Conservation (phyloP, 345 rosid species). For the Trapa bicornis region DNA sequence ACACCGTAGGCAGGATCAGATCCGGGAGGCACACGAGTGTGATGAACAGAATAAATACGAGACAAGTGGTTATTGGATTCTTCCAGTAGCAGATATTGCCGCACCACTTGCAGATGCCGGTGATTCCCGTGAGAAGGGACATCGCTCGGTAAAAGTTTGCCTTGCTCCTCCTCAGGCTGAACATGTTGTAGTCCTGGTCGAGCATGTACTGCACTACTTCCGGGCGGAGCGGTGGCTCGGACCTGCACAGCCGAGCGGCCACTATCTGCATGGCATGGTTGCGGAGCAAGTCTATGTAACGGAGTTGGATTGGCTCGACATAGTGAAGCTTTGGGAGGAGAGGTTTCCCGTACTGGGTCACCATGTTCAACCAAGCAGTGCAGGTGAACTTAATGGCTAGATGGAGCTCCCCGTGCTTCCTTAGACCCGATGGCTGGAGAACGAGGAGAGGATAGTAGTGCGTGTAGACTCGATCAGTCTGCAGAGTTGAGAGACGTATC, state of each 20-base stretch:
- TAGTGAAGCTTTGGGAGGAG: slow-evolving; percentile 98
- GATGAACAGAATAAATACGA: slow-evolving; percentile 65
- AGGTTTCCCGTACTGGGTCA: slow-evolving; percentile 72
- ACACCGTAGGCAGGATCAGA: slow-evolving; percentile 71
- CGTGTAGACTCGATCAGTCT: slow-evolving; percentile 75
- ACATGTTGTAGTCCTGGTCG: slow-evolving; percentile 88
- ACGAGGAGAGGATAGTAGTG: slow-evolving; percentile 81
- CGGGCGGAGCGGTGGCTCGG: slow-evolving; percentile 84
- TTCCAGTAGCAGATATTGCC: slow-evolving; percentile 70
- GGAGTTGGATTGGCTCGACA: slow-evolving; percentile 58
- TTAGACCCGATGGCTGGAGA: slow-evolving; percentile 59
- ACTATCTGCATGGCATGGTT: slow-evolving; percentile 86
- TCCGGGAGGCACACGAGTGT: slow-evolving; percentile 86
- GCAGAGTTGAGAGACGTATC: slow-evolving; percentile 76
- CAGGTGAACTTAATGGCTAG: slow-evolving; percentile 81
- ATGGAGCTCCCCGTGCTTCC: slow-evolving; percentile 85
- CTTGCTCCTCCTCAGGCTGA: slow-evolving; percentile 85
- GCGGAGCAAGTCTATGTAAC: slow-evolving; percentile 62
- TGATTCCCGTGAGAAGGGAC: slow-evolving; percentile 55
- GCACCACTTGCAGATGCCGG: slow-evolving; percentile 68
- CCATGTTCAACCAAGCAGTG: slow-evolving; percentile 78
- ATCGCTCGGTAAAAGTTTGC: slow-evolving; percentile 81
- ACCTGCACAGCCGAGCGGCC: slow-evolving; percentile 54
- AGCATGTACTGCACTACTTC: slow-evolving; percentile 92
- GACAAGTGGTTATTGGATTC: slow-evolving; percentile 72